Base-by-base conservation (phyloP, 225 moss, liverwort and hornwort genomes). In the Takakia lepidozioides region DNA sequence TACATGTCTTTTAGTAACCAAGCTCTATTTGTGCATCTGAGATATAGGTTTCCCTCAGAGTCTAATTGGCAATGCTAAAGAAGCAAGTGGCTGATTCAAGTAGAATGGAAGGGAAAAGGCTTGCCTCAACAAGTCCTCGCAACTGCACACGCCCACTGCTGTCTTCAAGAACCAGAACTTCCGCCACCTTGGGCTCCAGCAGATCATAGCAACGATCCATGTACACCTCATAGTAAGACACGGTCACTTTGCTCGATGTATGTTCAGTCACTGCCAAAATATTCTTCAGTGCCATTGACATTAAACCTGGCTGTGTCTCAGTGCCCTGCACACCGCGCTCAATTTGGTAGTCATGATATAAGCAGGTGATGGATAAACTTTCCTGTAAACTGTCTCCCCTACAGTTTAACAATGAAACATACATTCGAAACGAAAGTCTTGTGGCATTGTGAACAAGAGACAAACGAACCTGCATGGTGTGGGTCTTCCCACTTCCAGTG, bases 131-230 rank as follows among this genome's bases (percentile, higher is more conserved):
- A 4, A 70, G 29, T 25, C 70, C 70, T 19, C 70, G 70, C 32
- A 70, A 48, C 51, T 70, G 70, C 27, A 70, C 53, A 43, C 52
- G 57, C 25, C 70, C 70, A 29, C 37, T 47, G 8, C 45, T 29
- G 55, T 70, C 70, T 45, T 70, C 70, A n/a, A 70, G 32, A 9
- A 70, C 64, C 15, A 48, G 18, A 16, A 70, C 29, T 13, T 70
- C 70, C 19, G 52, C 38, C 21, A 20, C 47, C 35, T 59, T 70
- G 5, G 30, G 26, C 13, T 64, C 47, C 41, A 70, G 48, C 32
- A 70, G 64, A 41, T 70, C 70, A 38, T 70, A 70, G 43, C 70
- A 70, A 11, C 70, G 63, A 32, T 70, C 70, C 70, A 70, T 64
- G 43, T 70, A 70, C 19, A 70, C 59, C 40, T 70, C 70, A 29